Base-by-base conservation (phyloP, 1,139 yeast species). In the Magnusiomyces paraingens region DNA sequence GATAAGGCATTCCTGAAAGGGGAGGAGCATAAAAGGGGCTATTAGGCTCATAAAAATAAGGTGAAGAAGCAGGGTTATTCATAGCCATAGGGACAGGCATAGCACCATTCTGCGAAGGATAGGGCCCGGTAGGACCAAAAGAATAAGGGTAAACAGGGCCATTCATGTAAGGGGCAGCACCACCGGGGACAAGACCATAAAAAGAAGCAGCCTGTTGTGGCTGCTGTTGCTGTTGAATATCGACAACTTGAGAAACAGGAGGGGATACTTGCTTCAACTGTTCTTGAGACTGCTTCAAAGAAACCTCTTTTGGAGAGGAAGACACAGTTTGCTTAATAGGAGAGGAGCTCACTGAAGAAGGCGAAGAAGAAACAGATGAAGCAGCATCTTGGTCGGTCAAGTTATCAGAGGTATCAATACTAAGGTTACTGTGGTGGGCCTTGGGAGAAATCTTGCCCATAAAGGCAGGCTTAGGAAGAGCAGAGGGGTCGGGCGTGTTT, bases 401-500 rank as follows among this genome's bases (percentile, higher is more conserved):
- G 15, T 32, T 5, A 8, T 21, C 26, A 22, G 44, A 38, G 43
- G 17, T 15, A 20, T 22, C 50, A 17, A 26, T 8, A 8, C 32
- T 26, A 5, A 40, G 32, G 11, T 35, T 11, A 15, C 39, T 47
- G 18, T 50, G 35, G 51, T 29, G 47, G 47, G 46, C n/a, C 22
- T 22, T 36, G 17, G 50, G 52, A 3, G 42, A 20, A 29, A 36
- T 6, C n/a, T 61, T 60, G 49, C 56, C 49, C 57, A 64, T 59
- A 58, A 70, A 71, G 39, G 61, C 61, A 11, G 77, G 77, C 44
- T 69, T 65, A n/a, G 77, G 77, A 20, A 73, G 62, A 14, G 73
- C 63, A n/a, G 73, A 67, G 1, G 77, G 72, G 5, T 74, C 77
- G 5, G 77, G 77, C 1, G 77, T 72, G 3, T 71, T 62, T 51